phyloP scores from a whole-genome alignment of 352 stramenopile genomes.

The Pythium pyrilobum region DNA sequence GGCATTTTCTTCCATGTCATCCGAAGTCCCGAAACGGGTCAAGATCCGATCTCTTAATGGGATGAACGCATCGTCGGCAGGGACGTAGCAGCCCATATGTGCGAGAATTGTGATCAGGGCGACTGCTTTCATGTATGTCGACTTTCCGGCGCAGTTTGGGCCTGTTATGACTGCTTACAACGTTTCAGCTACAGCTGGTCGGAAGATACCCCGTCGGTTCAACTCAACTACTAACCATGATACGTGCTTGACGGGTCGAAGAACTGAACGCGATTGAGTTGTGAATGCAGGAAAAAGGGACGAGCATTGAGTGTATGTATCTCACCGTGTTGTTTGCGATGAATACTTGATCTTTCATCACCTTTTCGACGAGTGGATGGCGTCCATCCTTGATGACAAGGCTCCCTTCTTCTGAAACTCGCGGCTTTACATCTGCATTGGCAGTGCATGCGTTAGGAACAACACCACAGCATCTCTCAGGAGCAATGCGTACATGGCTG shows the following conservation, averaged over 20 bases:
- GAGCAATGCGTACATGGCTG: slow-evolving; percentile 47
- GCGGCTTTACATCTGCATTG: slow-evolving; percentile 55
- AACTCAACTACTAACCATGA: slow-evolving; percentile 11
- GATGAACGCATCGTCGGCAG: slow-evolving; percentile 73
- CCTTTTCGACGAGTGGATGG: slow-evolving; percentile 70
- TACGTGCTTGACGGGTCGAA: slow-evolving; percentile 20
- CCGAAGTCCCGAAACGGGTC: slow-evolving; percentile 88
- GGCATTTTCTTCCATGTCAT: slow-evolving; percentile 93
- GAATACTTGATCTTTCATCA: slow-evolving; percentile 65
- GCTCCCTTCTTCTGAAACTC: slow-evolving; percentile 58
- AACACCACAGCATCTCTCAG: neutral
- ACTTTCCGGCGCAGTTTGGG: slow-evolving; percentile 89
- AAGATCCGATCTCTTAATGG: slow-evolving; percentile 87
- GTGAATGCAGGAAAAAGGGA: neutral
- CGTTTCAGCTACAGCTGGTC: too few relatives aligned
- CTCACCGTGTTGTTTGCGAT: slow-evolving; percentile 87
- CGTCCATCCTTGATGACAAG: slow-evolving; percentile 78
- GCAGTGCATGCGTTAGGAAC: neutral
- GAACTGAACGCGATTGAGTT: slow-evolving; percentile 6
- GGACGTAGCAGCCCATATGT: slow-evolving; percentile 90
- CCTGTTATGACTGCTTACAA: slow-evolving; percentile 77
- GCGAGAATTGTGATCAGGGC: slow-evolving; percentile 88
- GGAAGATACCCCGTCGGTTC: too few relatives aligned
- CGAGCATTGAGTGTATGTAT: too few relatives aligned
- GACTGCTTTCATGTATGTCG: slow-evolving; percentile 80